A percentile compares a stretch with the other conserved stretches of the same genome.
phyloP scores from a whole-genome alignment of 2,329 filamentous ascomycete genomes.

The Curvularia lunata region DNA sequence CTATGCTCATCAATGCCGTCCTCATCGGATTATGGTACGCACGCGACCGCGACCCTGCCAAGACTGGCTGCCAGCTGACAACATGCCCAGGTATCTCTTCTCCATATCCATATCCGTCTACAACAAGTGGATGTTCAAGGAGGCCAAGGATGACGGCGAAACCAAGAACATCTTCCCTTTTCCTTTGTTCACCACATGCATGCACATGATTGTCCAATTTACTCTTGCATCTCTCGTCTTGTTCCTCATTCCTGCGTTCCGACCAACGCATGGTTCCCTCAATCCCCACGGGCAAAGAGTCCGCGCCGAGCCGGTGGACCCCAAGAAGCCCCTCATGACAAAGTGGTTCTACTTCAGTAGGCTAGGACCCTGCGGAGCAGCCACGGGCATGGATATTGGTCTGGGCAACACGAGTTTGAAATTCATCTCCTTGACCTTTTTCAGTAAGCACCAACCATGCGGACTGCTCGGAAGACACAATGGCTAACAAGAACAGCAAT shows the following conservation, averaged over 20 bases:
- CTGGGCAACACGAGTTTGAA: slow-evolving; percentile 94
- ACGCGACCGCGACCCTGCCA: not conserved
- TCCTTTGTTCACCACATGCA: slow-evolving; percentile 90
- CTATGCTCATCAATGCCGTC: slow-evolving; percentile 74
- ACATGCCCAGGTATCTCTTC: slow-evolving; percentile 68
- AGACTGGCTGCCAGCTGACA: slow-evolving; percentile 21
- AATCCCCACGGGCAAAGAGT: slow-evolving; percentile 40
- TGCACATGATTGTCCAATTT: slow-evolving; percentile 96
- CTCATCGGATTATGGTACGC: slow-evolving; percentile 81
- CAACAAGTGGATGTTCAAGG: slow-evolving; percentile 99
- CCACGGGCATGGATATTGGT: slow-evolving; percentile 94
- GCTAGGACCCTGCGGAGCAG: slow-evolving; percentile 87
- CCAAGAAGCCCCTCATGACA: slow-evolving; percentile 73
- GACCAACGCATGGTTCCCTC: slow-evolving; percentile 64
- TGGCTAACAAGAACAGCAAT: slow-evolving; percentile 63
- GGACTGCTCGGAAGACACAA: not conserved
- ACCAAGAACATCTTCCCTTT: slow-evolving; percentile 76
- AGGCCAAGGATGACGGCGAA: slow-evolving; percentile 51
- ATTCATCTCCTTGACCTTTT: slow-evolving; percentile 96
- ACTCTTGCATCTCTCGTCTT: slow-evolving; percentile 76
- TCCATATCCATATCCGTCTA: slow-evolving; percentile 81
- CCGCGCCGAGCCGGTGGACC: slow-evolving; percentile 42
- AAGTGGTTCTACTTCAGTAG: slow-evolving; percentile 90
- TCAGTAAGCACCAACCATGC: slow-evolving; percentile 60
- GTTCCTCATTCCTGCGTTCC: slow-evolving; percentile 80